phyloP scores from a whole-genome alignment of 2,329 filamentous ascomycete species.

The Arthrobotrys sinensis region DNA sequence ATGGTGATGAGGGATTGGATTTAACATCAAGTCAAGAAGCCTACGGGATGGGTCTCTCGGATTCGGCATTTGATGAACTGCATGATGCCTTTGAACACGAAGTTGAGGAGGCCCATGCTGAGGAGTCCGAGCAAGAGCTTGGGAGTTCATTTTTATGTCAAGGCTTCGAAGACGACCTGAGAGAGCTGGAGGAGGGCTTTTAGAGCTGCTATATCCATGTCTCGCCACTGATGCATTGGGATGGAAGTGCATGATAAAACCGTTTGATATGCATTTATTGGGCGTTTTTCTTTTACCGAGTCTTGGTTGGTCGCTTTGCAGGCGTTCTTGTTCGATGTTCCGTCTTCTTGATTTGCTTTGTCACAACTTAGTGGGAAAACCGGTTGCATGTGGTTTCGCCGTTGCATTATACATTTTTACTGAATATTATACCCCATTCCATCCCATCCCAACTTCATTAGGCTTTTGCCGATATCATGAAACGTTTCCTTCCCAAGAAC shows the following conservation, averaged over 20 bases:
- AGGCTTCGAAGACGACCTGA: constrained; percentile 55
- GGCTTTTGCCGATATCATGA: constrained; percentile 29
- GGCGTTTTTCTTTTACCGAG: constrained; percentile 30
- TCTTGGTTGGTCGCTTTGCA: constrained; percentile 11
- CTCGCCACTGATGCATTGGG: constrained; percentile 5
- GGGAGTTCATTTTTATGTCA: constrained; percentile 46
- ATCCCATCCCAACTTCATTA: constrained; percentile 31
- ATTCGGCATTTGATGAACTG: constrained; percentile 55
- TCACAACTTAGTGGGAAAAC: constrained; percentile 19
- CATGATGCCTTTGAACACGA: constrained; percentile 35
- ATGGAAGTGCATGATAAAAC: constrained; percentile 15
- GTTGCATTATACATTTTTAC: constrained; percentile 14
- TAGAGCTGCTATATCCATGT: constrained; percentile 1
- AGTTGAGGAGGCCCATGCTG: constrained; percentile 1
- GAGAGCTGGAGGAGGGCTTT: constrained; percentile 49
- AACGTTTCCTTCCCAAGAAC: constrained; percentile 15
- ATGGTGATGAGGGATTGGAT: constrained; percentile 18
- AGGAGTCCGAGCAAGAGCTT: constrained; percentile 27
- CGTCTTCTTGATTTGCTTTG: constrained; percentile 7
- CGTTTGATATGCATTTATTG: constrained; percentile 17
- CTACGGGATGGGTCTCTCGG: constrained; percentile 51
- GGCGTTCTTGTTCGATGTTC: constrained; percentile 15
- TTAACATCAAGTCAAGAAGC: constrained; percentile 42
- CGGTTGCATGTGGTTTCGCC: constrained; percentile 24
- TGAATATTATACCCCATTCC: constrained; percentile 24